These are phyloP conservation scores for Digitaria exilis DNA, from an alignment of 202 grass and related monocot species.

Conservation along the genomic window DNA sequence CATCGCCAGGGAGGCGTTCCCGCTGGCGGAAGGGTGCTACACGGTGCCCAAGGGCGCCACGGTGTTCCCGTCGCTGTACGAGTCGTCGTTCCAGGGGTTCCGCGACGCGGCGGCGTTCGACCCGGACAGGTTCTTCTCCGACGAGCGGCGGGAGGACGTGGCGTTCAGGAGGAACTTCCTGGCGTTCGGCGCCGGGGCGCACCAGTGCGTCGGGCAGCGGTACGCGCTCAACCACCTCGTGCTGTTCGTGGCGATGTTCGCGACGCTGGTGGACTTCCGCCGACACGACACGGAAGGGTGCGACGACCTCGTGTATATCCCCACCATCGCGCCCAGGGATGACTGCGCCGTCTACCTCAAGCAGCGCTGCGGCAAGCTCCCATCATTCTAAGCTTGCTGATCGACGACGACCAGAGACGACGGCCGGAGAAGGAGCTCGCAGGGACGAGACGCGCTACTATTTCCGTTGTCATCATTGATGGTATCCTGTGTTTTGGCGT, in stretches of 20 bases:
- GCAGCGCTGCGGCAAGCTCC: conserved; percentile 39
- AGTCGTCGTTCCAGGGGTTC: conserved; percentile 89
- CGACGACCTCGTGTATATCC: conserved; percentile 71
- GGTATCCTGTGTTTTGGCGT: no score
- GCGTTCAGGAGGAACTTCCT: conserved; percentile 66
- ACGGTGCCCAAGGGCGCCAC: conserved; percentile 82
- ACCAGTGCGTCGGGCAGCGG: conserved; percentile 87
- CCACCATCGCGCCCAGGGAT: conserved; percentile 76
- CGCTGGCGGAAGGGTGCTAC: conserved; percentile 86
- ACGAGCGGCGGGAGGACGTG: conserved; percentile 65
- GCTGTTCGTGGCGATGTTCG: conserved; percentile 76
- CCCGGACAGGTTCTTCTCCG: conserved; percentile 74
- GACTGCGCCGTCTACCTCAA: conserved; percentile 58
- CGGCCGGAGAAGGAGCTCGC: no score
- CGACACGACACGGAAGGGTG: conserved; percentile 56
- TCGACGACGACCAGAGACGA: no score
- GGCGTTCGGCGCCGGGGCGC: conserved; percentile 77
- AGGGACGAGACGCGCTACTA: no score
- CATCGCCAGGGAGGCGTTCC: conserved; percentile 80
- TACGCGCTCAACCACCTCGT: conserved; percentile 85
- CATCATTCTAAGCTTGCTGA: conserved; percentile 24
- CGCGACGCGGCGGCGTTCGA: conserved; percentile 55
- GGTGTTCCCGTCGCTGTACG: conserved; percentile 90
- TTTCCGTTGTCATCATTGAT: no score
- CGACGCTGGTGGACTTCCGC: conserved; percentile 60